Conservation (phyloP, 164 flowering plant species). For the Chimonanthus salicifolius region DNA sequence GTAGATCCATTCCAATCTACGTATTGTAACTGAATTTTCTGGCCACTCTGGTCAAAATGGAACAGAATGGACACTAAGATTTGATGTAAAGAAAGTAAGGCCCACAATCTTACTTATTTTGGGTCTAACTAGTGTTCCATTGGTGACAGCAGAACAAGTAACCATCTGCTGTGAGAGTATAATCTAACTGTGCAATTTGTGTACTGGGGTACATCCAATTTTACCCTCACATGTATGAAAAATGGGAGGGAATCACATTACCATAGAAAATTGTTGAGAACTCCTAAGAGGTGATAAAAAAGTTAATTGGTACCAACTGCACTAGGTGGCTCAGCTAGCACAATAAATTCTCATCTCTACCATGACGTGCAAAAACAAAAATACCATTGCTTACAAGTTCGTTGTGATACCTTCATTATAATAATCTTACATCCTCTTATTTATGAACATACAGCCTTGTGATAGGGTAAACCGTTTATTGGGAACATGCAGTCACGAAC, state of each 20-base stretch:
- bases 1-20: no score
- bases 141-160: background rate
- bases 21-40: no score
- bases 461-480: slow-evolving; percentile 5
- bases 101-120: no score
- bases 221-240: no score
- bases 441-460: background rate
- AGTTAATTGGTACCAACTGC: background rate
- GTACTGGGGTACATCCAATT: no score
- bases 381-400: background rate
- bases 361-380: no score
- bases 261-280: background rate
- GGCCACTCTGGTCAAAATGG: no score
- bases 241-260: background rate
- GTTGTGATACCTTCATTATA: background rate
- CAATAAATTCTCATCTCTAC: background rate
- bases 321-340: background rate
- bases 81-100: no score
- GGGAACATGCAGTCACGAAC: background rate
- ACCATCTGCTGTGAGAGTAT: background rate
- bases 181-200: no score
- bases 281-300: background rate
- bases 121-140: background rate
- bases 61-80: no score
- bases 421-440: background rate